phyloP scores from a whole-genome alignment of 352 stramenopile genomes.

The Pythium apleroticum region DNA sequence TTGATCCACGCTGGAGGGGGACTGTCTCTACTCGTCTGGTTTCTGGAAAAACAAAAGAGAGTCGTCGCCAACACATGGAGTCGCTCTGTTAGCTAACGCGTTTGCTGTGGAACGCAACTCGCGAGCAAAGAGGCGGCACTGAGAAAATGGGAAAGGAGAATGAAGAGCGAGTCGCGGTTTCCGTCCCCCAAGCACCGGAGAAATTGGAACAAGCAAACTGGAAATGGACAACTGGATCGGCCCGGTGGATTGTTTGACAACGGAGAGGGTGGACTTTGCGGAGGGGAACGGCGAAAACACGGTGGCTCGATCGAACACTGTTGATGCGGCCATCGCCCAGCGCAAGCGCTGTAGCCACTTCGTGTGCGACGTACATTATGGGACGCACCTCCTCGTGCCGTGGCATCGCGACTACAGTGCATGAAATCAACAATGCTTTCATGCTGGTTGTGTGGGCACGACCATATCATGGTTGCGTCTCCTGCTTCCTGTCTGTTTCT shows the following conservation, averaged over 20 bases:
- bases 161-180: too few relatives aligned
- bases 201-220: neutral
- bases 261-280: neutral
- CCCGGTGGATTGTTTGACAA: neutral
- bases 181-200: too few relatives aligned
- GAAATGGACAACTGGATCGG: neutral
- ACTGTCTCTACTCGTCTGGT: slow-evolving; percentile 25
- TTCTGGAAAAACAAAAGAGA: slow-evolving; percentile 26
- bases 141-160: too few relatives aligned
- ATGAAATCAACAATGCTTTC: neutral
- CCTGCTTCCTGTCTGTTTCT: too few relatives aligned
- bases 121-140: neutral
- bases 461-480: neutral
- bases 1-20: neutral
- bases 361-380: too few relatives aligned
- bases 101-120: neutral
- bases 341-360: neutral
- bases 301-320: neutral
- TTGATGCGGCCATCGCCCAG: neutral
- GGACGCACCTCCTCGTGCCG: neutral
- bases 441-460: too few relatives aligned
- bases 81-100: slow-evolving; percentile 17
- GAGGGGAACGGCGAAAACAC: neutral
- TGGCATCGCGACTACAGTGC: too few relatives aligned
- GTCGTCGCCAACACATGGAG: slow-evolving; percentile 23